Base-by-base conservation (phyloP, 2,329 filamentous ascomycete genomes). In the Myriosclerotinia scirpicola region DNA sequence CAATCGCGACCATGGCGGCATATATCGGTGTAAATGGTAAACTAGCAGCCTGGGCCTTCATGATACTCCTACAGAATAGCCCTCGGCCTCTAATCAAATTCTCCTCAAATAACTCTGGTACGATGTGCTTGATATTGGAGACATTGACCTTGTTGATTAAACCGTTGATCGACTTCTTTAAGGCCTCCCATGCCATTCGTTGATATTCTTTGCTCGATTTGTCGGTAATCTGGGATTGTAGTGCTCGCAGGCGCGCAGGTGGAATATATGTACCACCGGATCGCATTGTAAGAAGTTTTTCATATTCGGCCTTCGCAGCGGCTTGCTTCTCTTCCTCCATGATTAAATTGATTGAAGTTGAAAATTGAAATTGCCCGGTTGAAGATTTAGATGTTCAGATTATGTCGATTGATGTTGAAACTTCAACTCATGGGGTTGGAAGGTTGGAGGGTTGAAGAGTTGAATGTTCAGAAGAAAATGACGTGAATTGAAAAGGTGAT, bases 121-220 rank as follows among this genome's bases (percentile, higher is more conserved):
- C 93, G 69, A 99, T 97, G 76, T 91, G 86, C 80, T 99, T 98
- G 84, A 99, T 98, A 78, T 99, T 99, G 44, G 91, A 92, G 66
- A 94, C 91, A 79, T 98, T 98, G 82, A 97, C 91, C 82, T 99
- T 99, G 85, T 99, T 99, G 84, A 99, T 97, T 71, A 99, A 81
- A 73, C 95, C 95, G 77, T 99, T 98, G 80, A 99, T 97, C 59
- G 91, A 95, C 83, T 99, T 99, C 82, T 99, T 99, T 75, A 99
- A 82, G 15, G 94, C 94, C 79, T 99, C 95, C 95, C 95, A 99
- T 11, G 93, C 93, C 92, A 99, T 96, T 74, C 95, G 91, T 84
- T 98, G 95, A 77, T 97, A 98, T 80, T 98, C 95, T 79, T 97
- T 96, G 79, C 90, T 96, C 65, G 86, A 89, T 83, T 96, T 97